phyloP scores from a whole-genome alignment of 257 asterid genomes.

The Paraleonurus japonicus region DNA sequence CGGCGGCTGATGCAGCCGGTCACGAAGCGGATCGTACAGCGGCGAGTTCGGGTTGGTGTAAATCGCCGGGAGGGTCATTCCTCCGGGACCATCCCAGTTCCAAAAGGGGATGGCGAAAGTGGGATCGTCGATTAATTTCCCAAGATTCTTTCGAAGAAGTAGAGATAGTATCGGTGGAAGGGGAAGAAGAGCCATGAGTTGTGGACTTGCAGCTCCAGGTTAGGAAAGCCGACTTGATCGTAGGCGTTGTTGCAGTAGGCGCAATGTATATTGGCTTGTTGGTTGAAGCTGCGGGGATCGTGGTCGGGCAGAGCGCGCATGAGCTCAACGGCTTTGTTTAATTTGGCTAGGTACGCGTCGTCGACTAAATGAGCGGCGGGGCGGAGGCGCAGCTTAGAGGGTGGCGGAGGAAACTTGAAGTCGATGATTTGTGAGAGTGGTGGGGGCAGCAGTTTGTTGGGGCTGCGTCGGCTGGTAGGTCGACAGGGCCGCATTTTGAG shows the following conservation, averaged over 20 bases:
- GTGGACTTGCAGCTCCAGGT: slow-evolving; percentile 74
- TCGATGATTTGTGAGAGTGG: slow-evolving; percentile 33
- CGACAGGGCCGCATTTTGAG: slow-evolving; percentile 69
- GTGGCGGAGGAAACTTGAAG: slow-evolving; percentile 46
- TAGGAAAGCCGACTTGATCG: slow-evolving; percentile 68
- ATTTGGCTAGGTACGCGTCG: slow-evolving; percentile 52
- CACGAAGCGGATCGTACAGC: slow-evolving; percentile 58
- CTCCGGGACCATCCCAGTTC: slow-evolving; percentile 76
- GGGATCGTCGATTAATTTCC: slow-evolving; percentile 68
- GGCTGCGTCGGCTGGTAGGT: slow-evolving; percentile 53
- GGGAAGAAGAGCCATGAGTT: slow-evolving; percentile 76
- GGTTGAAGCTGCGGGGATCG: slow-evolving; percentile 78
- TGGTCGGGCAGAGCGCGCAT: slow-evolving; percentile 73
- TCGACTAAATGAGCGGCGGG: slow-evolving; percentile 74
- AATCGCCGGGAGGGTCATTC: slow-evolving; percentile 59
- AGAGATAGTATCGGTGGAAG: slow-evolving; percentile 62
- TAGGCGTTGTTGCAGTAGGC: slow-evolving; percentile 86
- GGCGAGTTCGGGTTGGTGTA: slow-evolving; percentile 54
- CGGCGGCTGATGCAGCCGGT: slow-evolving; percentile 67
- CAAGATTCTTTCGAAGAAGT: slow-evolving; percentile 66
- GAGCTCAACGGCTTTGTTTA: slow-evolving; percentile 49
- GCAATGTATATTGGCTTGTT: slow-evolving; percentile 79
- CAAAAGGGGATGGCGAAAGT: slow-evolving; percentile 72
- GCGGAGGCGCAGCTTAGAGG: slow-evolving; percentile 44
- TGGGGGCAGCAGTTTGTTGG: slow-evolving; percentile 84